Evolutionary conservation across 2,329 filamentous ascomycete species (phyloP).

Genomic region (Alternaria consortialis): DNA sequence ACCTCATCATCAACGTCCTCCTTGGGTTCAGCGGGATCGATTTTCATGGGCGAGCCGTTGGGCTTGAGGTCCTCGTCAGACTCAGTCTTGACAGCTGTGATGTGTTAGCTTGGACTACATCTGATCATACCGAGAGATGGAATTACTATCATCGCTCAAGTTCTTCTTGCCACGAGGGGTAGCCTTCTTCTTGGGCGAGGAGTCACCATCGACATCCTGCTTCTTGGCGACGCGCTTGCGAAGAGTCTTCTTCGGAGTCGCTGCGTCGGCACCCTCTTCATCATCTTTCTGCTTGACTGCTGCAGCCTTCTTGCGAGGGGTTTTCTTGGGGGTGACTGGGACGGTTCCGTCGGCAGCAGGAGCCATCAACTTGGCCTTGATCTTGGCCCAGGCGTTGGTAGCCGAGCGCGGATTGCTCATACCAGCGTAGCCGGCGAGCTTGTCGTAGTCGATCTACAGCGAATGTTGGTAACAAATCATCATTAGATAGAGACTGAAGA

Average conservation of each 20-base stretch:
- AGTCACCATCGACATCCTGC: conserved; percentile 43
- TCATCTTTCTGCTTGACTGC: conserved; percentile 18
- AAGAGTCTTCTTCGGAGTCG: conserved; percentile 39
- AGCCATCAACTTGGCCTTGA: conserved; percentile 44
- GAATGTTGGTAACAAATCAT: conserved; percentile 12
- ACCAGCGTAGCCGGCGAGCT: conserved; percentile 45
- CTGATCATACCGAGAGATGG: neutral
- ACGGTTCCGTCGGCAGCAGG: conserved; percentile 15
- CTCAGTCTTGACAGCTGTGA: conserved; percentile 21
- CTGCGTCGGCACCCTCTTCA: conserved; percentile 21
- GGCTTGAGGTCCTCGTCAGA: conserved; percentile 11
- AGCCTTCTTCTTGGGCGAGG: conserved; percentile 44
- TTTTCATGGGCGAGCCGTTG: conserved; percentile 2
- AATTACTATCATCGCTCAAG: conserved; percentile 29
- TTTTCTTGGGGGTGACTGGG: conserved; percentile 35
- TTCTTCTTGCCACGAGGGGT: conserved; percentile 35
- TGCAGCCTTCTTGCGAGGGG: conserved; percentile 27
- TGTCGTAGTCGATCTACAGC: conserved; percentile 49
- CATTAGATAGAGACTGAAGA: neutral
- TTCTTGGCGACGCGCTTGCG: conserved; percentile 47
- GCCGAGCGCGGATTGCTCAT: conserved; percentile 52
- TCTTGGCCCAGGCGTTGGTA: conserved; percentile 49
- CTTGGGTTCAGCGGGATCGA: neutral
- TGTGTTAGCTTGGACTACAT: conserved; percentile 9
- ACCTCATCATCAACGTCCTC: conserved; percentile 22